Evolutionary conservation across 2,329 filamentous ascomycete genomes (phyloP), one percentile per base, ranked within the genome.

Genomic region (Leptographium radiaticola): DNA sequence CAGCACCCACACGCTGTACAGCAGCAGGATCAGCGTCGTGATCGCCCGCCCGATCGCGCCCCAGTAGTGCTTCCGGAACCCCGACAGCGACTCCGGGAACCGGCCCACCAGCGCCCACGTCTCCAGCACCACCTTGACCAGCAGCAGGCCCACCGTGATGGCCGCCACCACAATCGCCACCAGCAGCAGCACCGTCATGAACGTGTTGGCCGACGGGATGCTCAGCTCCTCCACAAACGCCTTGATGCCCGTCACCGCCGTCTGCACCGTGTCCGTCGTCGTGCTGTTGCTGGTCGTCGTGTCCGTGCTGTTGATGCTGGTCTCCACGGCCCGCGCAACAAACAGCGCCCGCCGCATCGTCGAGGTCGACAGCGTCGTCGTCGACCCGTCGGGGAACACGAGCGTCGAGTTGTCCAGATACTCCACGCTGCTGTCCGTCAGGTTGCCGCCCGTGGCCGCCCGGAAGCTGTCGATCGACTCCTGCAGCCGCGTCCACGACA

Each of bases 51-150:
- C 87, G 66, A 98, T 84, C 53, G 89, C 82, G 60, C 87, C 86
- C 93, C 93, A 97, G 74, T 97, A 97, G 67, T 95, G 87, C 71
- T 95, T 87, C 60, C 93, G 86, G 79, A 97, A 97, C 47, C 86
- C 84, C 16, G 81, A 74, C 55, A 97, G 77, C 39, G 79, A 77
- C 64, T 88, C 76, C 13, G 93, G 90, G 65, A 97, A 94, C 56
- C 75, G 87, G 59, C 86, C 89, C 60, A 87, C 91, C n/a, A 96
- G 74, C 16, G 89, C 86, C 89, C 91, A 96, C 42, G 81, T 74
- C 70, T 97, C 93, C 51, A 98, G 79, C 51, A 96, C 81, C 55
- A 95, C 82, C 73, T 97, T 98, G 70, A 94, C 78, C 6, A 97
- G 77, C 33, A 97, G 75, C 60, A 97, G 90, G 31, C 87, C 82